Evolutionary conservation across 371 early-diverging fungal species (phyloP).

Genomic region (Blakeslea trispora): DNA sequence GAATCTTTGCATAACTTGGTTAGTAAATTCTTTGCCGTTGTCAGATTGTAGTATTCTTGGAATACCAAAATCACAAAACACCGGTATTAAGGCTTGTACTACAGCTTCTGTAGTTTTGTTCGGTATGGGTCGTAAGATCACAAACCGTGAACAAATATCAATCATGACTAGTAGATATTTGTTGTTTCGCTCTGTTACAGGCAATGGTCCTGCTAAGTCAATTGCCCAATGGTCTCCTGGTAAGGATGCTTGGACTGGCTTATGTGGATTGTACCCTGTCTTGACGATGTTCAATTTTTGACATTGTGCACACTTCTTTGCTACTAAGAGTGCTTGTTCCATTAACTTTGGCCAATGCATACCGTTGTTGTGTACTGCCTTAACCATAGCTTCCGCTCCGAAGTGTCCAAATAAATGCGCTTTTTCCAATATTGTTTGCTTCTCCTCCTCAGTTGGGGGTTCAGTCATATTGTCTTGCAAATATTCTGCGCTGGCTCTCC

Average conservation of each 20-base stretch:
- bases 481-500: too few relatives aligned
- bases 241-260: conserved; percentile 5
- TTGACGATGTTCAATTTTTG: conserved; percentile 12
- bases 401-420: conserved; percentile 12
- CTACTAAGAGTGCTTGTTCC: conserved; percentile 3
- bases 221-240: conserved; percentile 18
- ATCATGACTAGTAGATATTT: conserved; percentile 16
- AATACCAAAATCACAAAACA: conserved; percentile 8
- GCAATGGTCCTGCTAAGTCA: conserved; percentile 21
- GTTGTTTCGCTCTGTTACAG: neutral
- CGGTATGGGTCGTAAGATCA: conserved; percentile 12
- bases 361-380: conserved; percentile 1
- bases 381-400: conserved; percentile 18
- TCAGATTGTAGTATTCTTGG: conserved; percentile 3
- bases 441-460: too few relatives aligned
- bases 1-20: neutral
- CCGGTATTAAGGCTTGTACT: neutral
- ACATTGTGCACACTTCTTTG: conserved; percentile 15
- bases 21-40: conserved; percentile 9
- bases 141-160: conserved; percentile 19
- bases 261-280: conserved; percentile 11
- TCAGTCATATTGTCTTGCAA: too few relatives aligned
- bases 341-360: conserved; percentile 19
- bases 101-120: conserved; percentile 14
- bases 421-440: too few relatives aligned